Percentiles rank a stretch among this genome's conserved stretches.
Conservation (phyloP, 768 basidiomycete species). For the Leccinum aurantiacum region DNA sequence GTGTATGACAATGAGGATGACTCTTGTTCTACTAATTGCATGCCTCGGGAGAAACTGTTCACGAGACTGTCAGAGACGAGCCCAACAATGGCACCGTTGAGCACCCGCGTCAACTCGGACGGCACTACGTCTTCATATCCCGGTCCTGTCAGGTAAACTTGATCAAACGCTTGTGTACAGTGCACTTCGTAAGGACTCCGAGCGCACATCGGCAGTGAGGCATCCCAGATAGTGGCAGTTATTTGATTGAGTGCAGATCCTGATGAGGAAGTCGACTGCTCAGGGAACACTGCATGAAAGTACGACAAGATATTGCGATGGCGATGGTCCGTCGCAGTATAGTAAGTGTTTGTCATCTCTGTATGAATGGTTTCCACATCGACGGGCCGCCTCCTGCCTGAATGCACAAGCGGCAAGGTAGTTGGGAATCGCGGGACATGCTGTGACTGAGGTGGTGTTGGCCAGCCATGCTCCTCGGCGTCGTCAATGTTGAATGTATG, state of each 20-base stretch:
- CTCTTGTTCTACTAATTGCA: neutral
- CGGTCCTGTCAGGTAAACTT: conserved; percentile 66
- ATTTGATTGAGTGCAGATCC: conserved; percentile 31
- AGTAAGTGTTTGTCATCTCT: conserved; percentile 22
- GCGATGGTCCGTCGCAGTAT: conserved; percentile 63
- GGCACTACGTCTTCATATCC: conserved; percentile 78
- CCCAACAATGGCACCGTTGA: conserved; percentile 81
- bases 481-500: conserved; percentile 27
- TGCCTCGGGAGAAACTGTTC: neutral
- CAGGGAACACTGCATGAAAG: conserved; percentile 55
- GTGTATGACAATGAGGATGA: conserved; percentile 49
- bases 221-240: conserved; percentile 60
- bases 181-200: conserved; percentile 73
- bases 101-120: conserved; percentile 64
- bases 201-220: conserved; percentile 64
- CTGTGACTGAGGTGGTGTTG: conserved; percentile 4
- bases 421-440: conserved; percentile 5
- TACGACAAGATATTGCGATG: conserved; percentile 72
- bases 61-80: conserved; percentile 44
- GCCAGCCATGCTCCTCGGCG: conserved; percentile 26
- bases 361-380: conserved; percentile 48
- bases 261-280: conserved; percentile 27
- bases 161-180: conserved; percentile 53
- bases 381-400: neutral
- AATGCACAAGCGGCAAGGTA: neutral